Evolutionary conservation across 2,329 filamentous ascomycete species (phyloP), one percentile per base, ranked within the genome.

Genomic region (Colletotrichum horii): DNA sequence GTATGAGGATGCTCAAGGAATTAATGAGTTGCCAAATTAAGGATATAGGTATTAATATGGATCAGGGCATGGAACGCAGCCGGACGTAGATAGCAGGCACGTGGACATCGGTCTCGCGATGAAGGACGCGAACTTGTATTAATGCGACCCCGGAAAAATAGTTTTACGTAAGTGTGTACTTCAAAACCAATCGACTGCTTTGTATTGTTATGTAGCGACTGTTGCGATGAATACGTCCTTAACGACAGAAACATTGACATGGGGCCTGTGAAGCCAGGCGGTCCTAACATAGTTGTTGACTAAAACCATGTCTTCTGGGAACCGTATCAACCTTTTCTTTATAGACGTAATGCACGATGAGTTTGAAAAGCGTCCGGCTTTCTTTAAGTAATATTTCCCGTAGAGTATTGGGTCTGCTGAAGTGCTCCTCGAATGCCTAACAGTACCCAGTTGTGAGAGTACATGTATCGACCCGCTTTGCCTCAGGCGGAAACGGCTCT

Each of bases 151-250:
- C 5, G 3, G 0, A 0, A 43, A 4, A 6, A 8, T 8, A 4
- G 0, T 43, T n/a, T 8, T n/a, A 43, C 38, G 38, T n/a, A 16
- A 6, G 8, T n/a, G 0, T n/a, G 16, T 0, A 43, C 38, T 43
- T 43, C 19, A 43, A n/a, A 2, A 11, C 0, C 8, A 2, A 11
- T n/a, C n/a, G n/a, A 22, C 19, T 7, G 0, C 0, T 1, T 48
- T 0, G 9, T 3, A 12, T n/a, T 48, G 1, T 48, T 48, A 12
- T 11, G 2, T 48, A 9, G 19, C 0, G 38, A 12, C 0, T 48
- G 3, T 48, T 22, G 19, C 19, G 38, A n/a, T 48, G 1, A 48
- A 48, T 12, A 48, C 38, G 9, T n/a, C 19, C 9, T n/a, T 5
- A n/a, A 22, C 19, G 19, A 48, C 2, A 48, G 38, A 22, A 48